phyloP scores from a whole-genome alignment of 352 stramenopile genomes.

The Plasmopara halstedii region DNA sequence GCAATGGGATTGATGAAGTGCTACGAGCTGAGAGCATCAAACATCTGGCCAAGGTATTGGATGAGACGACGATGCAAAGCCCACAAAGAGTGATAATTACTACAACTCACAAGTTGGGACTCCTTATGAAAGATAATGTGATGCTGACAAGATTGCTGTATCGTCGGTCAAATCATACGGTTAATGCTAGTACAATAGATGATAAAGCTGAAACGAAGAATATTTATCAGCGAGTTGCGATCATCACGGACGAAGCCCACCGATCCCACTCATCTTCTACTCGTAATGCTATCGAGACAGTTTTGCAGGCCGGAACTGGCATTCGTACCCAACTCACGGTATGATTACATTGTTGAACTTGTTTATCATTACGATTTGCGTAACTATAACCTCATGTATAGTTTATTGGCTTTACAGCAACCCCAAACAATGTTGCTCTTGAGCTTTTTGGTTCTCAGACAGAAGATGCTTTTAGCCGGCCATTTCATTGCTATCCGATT shows the following conservation, averaged over 20 bases:
- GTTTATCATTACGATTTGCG: background rate
- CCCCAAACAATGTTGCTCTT: constrained; percentile 55
- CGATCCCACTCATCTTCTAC: constrained; percentile 67
- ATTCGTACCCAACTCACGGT: constrained; percentile 34
- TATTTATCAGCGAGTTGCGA: constrained; percentile 53
- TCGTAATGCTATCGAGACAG: constrained; percentile 52
- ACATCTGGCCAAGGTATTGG: constrained; percentile 51
- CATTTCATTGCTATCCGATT: constrained; percentile 77
- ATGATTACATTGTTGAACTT: background rate
- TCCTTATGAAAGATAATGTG: constrained; percentile 63
- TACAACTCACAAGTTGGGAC: constrained; percentile 73
- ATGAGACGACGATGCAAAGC: constrained; percentile 13
- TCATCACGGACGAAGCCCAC: constrained; percentile 81
- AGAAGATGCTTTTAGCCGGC: constrained; percentile 10
- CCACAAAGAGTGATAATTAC: constrained; percentile 67
- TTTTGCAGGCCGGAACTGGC: constrained; percentile 46
- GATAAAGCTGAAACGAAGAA: background rate
- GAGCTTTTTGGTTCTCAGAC: constrained; percentile 51
- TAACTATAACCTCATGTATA: constrained; percentile 8
- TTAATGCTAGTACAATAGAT: background rate
- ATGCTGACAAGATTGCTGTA: constrained; percentile 59
- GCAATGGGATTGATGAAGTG: constrained; percentile 64
- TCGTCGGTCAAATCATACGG: constrained; percentile 17
- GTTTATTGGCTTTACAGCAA: constrained; percentile 81
- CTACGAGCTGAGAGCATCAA: constrained; percentile 70